Conservation (phyloP, 2,329 filamentous ascomycete species). For the Exutisphaerella laricina region DNA sequence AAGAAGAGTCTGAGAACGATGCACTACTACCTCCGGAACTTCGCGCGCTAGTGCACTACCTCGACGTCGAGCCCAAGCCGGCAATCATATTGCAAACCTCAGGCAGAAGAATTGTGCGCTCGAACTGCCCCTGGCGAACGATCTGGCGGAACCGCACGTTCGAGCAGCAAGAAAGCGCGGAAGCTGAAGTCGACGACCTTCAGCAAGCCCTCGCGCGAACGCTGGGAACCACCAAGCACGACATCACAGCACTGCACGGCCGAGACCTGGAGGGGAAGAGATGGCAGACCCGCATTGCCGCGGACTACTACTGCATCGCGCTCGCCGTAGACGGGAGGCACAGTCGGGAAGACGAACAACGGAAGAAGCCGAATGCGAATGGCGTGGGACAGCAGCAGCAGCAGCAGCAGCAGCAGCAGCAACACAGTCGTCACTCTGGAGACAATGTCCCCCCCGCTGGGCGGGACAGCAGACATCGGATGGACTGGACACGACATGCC, state of each 20-base stretch:
- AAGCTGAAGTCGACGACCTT: constrained; percentile 10
- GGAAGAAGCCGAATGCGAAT: background rate
- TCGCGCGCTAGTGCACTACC: constrained; percentile 18
- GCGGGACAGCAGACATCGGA: background rate
- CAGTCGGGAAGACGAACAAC: background rate
- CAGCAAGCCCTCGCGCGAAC: constrained; percentile 6
- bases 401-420: no score
- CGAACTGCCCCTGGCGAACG: background rate
- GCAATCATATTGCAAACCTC: constrained; percentile 14
- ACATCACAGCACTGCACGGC: constrained; percentile 10
- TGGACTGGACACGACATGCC: constrained; percentile 29
- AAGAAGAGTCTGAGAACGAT: background rate
- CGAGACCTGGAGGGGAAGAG: constrained; percentile 9
- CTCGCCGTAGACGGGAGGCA: constrained; percentile 3
- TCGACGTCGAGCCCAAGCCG: constrained; percentile 20
- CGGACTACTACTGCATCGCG: constrained; percentile 12
- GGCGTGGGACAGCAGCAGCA: background rate
- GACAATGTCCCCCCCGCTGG: no score
- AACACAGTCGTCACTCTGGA: no score
- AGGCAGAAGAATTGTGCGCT: background rate
- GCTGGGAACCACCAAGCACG: background rate
- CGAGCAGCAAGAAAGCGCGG: constrained; percentile 1
- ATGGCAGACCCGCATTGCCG: constrained; percentile 16
- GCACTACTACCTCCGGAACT: constrained; percentile 22
- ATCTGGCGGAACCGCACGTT: constrained; percentile 20